Base-by-base conservation (phyloP, 768 basidiomycete genomes). In the Psilocybe cubensis region DNA sequence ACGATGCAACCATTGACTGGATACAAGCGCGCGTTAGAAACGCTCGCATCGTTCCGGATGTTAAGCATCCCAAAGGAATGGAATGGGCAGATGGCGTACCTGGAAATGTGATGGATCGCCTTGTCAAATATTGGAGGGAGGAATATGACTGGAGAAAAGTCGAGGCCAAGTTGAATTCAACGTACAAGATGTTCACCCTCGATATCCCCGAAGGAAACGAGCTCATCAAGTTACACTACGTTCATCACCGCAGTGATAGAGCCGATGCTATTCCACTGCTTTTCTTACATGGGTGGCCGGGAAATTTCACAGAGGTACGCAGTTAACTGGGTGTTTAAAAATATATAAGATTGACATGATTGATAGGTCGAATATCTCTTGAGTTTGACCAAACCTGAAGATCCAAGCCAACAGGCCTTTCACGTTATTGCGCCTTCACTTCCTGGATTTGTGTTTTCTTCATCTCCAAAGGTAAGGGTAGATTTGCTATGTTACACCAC, bases 281-380 rank as follows among this genome's bases (percentile, higher is more conserved):
- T n/a, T 83, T 80, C 63, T 72, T 79, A 9, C 84, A 86, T 61
- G 84, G 84, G 3, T 85, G 84, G 75, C 75, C 73, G 3, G 74
- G 74, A 4, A 72, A 70, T 33, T 75, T 75, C 52, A 68, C 70
- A 6, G 73, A 76, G 72, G 74, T 72, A 35, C 28, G 57, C 49
- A 2, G n/a, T n/a, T n/a, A n/a, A n/a, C n/a, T n/a, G n/a, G n/a
- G n/a, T n/a, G n/a, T n/a, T n/a, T n/a, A n/a, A n/a, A n/a, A n/a
- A n/a, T n/a, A n/a, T n/a, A n/a, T n/a, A n/a, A n/a, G n/a, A n/a
- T n/a, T n/a, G n/a, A n/a, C n/a, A n/a, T n/a, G n/a, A n/a, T n/a
- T n/a, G n/a, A n/a, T n/a, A 73, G 70, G 72, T 72, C 24, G 62
- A 67, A 46, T 64, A 61, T 9, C 50, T 76, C 6, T 63, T 73